A percentile compares a stretch with the other conserved stretches of the same genome.
These are phyloP conservation scores for Teratosphaeria destructans DNA, from an alignment of 2,329 filamentous ascomycete species.

Conservation along the genomic window DNA sequence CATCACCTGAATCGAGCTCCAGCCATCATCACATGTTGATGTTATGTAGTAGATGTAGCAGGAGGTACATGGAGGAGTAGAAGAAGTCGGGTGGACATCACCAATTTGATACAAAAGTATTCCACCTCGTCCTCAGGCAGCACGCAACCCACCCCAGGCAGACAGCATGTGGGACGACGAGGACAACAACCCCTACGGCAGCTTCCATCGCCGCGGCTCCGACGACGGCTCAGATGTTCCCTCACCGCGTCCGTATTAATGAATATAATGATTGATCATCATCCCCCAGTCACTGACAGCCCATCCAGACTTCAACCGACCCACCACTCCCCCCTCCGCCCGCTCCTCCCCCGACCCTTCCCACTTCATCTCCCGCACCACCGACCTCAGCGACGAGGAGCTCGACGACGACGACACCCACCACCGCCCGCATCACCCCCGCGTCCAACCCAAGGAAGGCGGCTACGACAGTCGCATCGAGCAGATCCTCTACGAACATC, in stretches of 20 bases:
- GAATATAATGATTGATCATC: too few relatives aligned
- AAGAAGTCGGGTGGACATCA: too few relatives aligned
- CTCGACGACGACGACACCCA: constrained; percentile 33
- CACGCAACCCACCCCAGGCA: neutral
- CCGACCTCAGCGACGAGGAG: constrained; percentile 50
- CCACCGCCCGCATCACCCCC: constrained; percentile 33
- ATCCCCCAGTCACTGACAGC: too few relatives aligned
- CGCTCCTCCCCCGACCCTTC: constrained; percentile 60
- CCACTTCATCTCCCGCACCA: constrained; percentile 42
- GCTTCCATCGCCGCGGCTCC: constrained; percentile 80
- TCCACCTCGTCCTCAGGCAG: neutral
- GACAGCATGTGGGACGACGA: constrained; percentile 91
- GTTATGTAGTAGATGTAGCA: neutral
- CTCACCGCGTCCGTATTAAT: constrained; percentile 17
- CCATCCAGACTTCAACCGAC: constrained; percentile 44
- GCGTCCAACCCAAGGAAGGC: constrained; percentile 56
- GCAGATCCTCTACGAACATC: constrained; percentile 93
- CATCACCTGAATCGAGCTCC: neutral
- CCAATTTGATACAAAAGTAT: neutral
- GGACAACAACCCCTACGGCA: constrained; percentile 95
- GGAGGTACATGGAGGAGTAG: neutral
- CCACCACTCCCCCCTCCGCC: constrained; percentile 57
- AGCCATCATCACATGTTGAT: too few relatives aligned
- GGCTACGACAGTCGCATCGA: constrained; percentile 93
- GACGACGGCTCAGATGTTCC: constrained; percentile 55